Conservation (phyloP, 2,329 filamentous ascomycete genomes). For the Cladosporium sp. region DNA sequence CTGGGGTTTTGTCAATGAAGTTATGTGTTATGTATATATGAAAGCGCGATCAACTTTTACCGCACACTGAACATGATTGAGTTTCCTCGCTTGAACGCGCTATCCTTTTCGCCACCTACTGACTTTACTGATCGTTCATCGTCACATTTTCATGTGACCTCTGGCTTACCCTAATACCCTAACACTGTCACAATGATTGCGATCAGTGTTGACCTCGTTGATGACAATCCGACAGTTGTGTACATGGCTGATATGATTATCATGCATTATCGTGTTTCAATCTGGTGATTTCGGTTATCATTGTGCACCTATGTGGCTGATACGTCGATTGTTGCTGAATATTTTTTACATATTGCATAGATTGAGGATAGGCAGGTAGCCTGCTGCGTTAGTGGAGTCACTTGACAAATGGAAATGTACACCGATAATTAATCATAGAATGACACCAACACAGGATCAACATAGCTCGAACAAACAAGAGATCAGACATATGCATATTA, state of each 20-base stretch:
- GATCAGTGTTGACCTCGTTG: not conserved
- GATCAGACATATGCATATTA: no score
- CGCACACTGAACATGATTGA: not conserved
- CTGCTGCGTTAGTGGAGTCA: no score
- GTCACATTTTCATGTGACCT: not conserved
- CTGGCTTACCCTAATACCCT: not conserved
- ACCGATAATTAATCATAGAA: no score
- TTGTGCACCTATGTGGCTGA: not conserved
- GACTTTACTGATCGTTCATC: not conserved
- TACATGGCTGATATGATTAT: not conserved
- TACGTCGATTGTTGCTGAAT: not conserved
- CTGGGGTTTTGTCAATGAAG: not conserved
- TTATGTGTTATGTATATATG: conserved; percentile 3
- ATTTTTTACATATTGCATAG: no score
- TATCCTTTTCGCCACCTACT: not conserved
- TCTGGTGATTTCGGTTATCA: not conserved
- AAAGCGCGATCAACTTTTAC: not conserved
- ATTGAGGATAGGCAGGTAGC: not conserved
- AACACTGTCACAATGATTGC: not conserved
- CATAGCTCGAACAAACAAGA: no score
- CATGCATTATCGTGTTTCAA: no score
- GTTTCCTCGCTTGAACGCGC: not conserved
- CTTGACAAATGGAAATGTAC: no score
- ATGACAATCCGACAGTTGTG: not conserved
- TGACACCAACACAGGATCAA: no score